phyloP scores from a whole-genome alignment of 192 early-diverging fungal genomes.

The Gigaspora rosea region DNA sequence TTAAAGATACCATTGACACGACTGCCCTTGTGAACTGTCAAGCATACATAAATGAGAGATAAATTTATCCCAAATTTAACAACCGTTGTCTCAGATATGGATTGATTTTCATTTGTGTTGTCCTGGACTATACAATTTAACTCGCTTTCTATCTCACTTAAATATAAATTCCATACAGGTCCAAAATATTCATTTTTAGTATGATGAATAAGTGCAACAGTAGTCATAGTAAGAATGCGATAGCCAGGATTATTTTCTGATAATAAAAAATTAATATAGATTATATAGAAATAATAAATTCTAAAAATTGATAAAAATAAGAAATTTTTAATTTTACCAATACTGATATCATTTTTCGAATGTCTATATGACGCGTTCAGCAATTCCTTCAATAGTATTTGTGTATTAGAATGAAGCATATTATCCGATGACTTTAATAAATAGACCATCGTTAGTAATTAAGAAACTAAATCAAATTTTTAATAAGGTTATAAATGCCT shows the following conservation, averaged over 20 bases:
- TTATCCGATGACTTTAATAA: slow-evolving; percentile 36
- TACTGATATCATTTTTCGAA: not conserved
- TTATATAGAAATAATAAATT: not conserved
- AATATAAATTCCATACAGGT: slow-evolving; percentile 46
- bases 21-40: slow-evolving; percentile 54
- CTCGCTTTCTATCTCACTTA: slow-evolving; percentile 41
- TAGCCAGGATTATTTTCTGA: slow-evolving; percentile 37
- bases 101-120: slow-evolving; percentile 11
- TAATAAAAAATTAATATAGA: not conserved
- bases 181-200: slow-evolving; percentile 50
- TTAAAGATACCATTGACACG: slow-evolving; percentile 49
- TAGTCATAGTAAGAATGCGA: slow-evolving; percentile 47
- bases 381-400: slow-evolving; percentile 47
- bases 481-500: not conserved
- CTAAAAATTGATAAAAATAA: not conserved
- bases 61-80: slow-evolving; percentile 43
- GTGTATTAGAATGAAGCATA: slow-evolving; percentile 51
- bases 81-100: slow-evolving; percentile 34
- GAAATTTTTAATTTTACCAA: not conserved
- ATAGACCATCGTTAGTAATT: not conserved
- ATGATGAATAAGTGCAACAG: slow-evolving; percentile 55
- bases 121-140: slow-evolving; percentile 5
- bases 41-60: slow-evolving; percentile 46
- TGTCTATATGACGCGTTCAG: slow-evolving; percentile 40
- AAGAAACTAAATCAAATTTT: not conserved